Base-by-base conservation (phyloP, 495 filamentous ascomycete genomes). In the Hypoxylon crocopeplum region DNA sequence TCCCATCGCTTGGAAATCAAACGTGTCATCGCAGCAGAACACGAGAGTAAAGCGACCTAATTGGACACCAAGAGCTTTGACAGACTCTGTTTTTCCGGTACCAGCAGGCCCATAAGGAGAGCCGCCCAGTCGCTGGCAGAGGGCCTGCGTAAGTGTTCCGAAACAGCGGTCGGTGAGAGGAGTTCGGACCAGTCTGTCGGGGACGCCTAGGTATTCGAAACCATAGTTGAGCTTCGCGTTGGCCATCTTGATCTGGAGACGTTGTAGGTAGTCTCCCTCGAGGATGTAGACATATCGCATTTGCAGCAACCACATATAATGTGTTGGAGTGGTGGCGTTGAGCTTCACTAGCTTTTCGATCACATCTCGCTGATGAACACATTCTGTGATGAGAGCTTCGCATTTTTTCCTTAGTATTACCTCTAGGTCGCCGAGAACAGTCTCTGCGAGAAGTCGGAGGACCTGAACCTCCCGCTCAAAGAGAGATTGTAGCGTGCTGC, bases 1-100 rank as follows among this genome's bases (percentile, higher is more conserved):
- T 4, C 94, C 94, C 94, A 99, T 99, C 27, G 94, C 94, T 69
- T 99, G 94, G 79, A 97, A 98, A 75, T 99, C 94, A 67, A 99
- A 99, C 0, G 93, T 98, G 72, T 98, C 94, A 67, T 99, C 94
- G 74, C 94, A 99, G 72, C 93, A 97, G 77, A 99, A 98, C 13
- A 99, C 94, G 16, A 99, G 83, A 11, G 95, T 99, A 71, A 98
- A 99, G 46, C 94, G 87, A 69, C 94, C 94, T 44, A 99, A 87
- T 69, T 99, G 92, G 3, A 97, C 83, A 78, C 94, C 94, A 22
- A 99, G 82, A 21, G 94, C 94, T 75, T 99, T 99, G 66, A 99
- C 94, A 0, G 94, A 98, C 68, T 99, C 94, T 0, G 94, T 99
- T 75, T 99, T 99, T 69, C 94, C 94, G n/a, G 94, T 99, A 77